Base-by-base conservation (phyloP, 768 basidiomycete genomes). In the Astraeus odoratus region DNA sequence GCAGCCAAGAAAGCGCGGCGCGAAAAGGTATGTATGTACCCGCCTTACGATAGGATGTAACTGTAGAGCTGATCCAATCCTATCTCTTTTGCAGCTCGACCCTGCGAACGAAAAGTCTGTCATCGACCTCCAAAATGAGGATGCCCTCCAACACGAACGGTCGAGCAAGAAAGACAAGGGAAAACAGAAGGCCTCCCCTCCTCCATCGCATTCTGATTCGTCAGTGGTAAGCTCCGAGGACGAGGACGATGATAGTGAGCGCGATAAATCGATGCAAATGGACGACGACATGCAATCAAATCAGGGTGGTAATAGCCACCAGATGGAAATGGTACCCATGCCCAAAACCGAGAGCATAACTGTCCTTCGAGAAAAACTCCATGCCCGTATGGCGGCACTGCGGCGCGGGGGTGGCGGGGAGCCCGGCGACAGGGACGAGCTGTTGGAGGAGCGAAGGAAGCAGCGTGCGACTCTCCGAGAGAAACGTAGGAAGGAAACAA, bases 1-100 rank as follows among this genome's bases (percentile, higher is more conserved):
- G 86, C 83, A 1, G 80, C 86, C 9, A 90, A 86, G 65, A 92
- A 90, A 56, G 90, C 90, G 0, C 89, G 85, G 61, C 76, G 81
- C 34, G 86, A 87, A 44, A 94, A 93, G 77, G 93, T 88, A 30
- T 24, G 42, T 18, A 16, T 34, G 10, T 29, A 19, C 20, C 27
- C 27, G 42, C 9, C 26, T 29, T 5, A 23, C 16, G 16, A 25
- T 20, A 10, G 23, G 27, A 26, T 10, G 16, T 24, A 5, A 12
- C 15, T 5, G 12, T 39, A 35, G 37, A 20, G 13, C 5, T 8
- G 18, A 3, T 35, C 13, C 18, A 23, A 15, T 12, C 33, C 26
- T 5, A 13, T 24, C 16, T 22, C 26, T 31, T n/a, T 15, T 30
- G 20, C 51, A 98, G 93, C 86, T 96, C 54, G 92, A 98, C 63